phyloP scores from a whole-genome alignment of 129 eudicot genomes.

The Tagetes patula region DNA sequence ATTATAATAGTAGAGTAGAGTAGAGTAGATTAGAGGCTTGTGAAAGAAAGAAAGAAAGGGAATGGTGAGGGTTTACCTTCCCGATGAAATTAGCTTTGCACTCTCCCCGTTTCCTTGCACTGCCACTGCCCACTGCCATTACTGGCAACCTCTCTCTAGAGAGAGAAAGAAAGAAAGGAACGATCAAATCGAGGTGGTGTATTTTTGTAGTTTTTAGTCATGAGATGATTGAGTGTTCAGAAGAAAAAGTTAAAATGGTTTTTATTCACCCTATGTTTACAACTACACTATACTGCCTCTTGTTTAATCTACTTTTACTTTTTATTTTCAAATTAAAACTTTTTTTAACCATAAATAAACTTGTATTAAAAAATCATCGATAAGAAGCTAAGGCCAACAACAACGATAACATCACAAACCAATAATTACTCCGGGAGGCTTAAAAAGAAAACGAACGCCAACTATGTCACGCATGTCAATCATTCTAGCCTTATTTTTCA shows the following conservation, averaged over 20 bases:
- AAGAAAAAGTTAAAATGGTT: conserved; percentile 13
- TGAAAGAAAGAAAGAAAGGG: conserved; percentile 30
- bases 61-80: conserved; percentile 52
- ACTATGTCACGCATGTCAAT: too few species aligned
- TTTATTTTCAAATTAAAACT: too few species aligned
- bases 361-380: too few species aligned
- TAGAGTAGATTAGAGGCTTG: background rate
- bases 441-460: too few species aligned
- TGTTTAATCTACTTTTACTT: too few species aligned
- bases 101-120: conserved; percentile 73
- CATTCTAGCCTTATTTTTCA: too few species aligned
- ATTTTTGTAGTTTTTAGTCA: conserved; percentile 32
- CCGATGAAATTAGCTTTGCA: conserved; percentile 57
- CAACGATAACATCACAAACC: too few species aligned
- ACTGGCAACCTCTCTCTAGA: conserved; percentile 43
- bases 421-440: too few species aligned
- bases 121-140: conserved; percentile 63
- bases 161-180: conserved; percentile 17
- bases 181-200: conserved; percentile 40
- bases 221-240: conserved; percentile 30
- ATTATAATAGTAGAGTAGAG: background rate
- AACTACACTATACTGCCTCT: background rate
- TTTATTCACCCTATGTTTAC: conserved; percentile 14
- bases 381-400: too few species aligned
- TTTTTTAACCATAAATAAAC: too few species aligned